Conservation (phyloP, 805 yeast species). For the Wickerhamomyces canadensis region DNA sequence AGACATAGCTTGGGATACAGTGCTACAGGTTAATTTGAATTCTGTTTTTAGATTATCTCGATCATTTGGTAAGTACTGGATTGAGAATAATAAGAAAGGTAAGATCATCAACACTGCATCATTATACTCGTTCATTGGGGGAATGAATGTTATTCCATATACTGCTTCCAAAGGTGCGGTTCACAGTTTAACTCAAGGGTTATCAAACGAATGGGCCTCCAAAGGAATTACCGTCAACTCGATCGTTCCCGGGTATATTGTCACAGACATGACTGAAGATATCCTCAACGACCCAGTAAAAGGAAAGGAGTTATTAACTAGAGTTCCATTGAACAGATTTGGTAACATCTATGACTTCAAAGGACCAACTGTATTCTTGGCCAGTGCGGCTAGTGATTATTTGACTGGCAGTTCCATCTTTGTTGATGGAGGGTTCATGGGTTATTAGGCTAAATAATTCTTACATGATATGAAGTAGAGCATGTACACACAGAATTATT, state of each 20-base stretch:
- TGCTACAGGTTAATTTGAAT: slow-evolving; percentile 68
- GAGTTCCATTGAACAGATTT: slow-evolving; percentile 44
- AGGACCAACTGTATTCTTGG: slow-evolving; percentile 73
- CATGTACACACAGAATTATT: background rate
- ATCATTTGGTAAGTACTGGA: slow-evolving; percentile 54
- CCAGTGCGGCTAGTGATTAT: slow-evolving; percentile 70
- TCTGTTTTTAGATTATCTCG: slow-evolving; percentile 78
- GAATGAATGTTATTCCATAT: slow-evolving; percentile 48
- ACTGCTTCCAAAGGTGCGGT: slow-evolving; percentile 84
- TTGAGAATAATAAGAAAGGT: slow-evolving; percentile 53
- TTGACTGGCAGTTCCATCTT: slow-evolving; percentile 69
- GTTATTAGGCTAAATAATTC: slow-evolving; percentile 1
- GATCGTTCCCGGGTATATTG: slow-evolving; percentile 45
- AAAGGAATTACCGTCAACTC: slow-evolving; percentile 41
- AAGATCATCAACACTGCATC: slow-evolving; percentile 82
- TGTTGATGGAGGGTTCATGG: slow-evolving; percentile 71
- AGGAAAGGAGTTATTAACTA: slow-evolving; percentile 25
- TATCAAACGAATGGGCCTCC: slow-evolving; percentile 52
- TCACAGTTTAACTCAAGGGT: slow-evolving; percentile 62
- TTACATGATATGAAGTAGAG: background rate
- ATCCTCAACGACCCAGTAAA: slow-evolving; percentile 24
- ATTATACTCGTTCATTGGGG: slow-evolving; percentile 35
- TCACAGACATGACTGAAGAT: slow-evolving; percentile 38
- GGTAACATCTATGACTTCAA: slow-evolving; percentile 43
- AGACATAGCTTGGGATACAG: slow-evolving; percentile 54